Base-by-base conservation (phyloP, 2,329 filamentous ascomycete genomes). In the Penicillium fuscoglaucum region DNA sequence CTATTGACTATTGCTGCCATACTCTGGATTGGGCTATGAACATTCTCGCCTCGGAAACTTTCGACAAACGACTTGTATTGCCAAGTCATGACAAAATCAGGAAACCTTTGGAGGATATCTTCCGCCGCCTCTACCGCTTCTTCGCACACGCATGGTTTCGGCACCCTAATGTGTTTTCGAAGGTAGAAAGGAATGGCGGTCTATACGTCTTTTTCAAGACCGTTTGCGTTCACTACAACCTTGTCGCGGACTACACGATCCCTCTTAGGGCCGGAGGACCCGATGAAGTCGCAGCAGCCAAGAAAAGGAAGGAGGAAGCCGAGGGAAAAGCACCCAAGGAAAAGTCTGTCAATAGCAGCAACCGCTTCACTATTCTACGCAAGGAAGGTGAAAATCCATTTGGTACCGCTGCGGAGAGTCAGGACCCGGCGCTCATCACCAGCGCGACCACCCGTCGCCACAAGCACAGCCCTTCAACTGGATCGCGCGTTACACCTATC, bases 101-200 rank as follows among this genome's bases (percentile, higher is more conserved):
- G 74, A 70, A 75, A 75, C 93, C 96, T 73, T 82, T 99, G 59
- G 90, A 93, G 67, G 98, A 97, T 74, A 93, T 99, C 57, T 98
- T 99, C 76, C 86, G 95, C 56, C 85, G 95, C 15, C 85, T 98
- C 50, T 96, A 99, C 75, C 86, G 95, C 60, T 98, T 99, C 76
- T 99, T 98, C 72, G 95, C 95, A 47, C 95, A 99, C 73, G 95
- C 95, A 8, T 99, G 95, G 95, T 99, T 97, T 75, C 92, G 97
- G 77, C 95, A 99, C 75, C 86, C 93, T 46, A 89, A 90, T 55
- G 91, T 97, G 53, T 99, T 98, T 75, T 98, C 93, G 92, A 87
- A 90, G 41, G 89, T 98, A 1, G 95, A 99, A 77, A 85, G 86
- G 10, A 87, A 92, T 72, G 91, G 91, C n/a, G 95, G 95, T 0